Evolutionary conservation across 768 basidiomycete genomes (phyloP).

Genomic region (Hericium rajendrae): DNA sequence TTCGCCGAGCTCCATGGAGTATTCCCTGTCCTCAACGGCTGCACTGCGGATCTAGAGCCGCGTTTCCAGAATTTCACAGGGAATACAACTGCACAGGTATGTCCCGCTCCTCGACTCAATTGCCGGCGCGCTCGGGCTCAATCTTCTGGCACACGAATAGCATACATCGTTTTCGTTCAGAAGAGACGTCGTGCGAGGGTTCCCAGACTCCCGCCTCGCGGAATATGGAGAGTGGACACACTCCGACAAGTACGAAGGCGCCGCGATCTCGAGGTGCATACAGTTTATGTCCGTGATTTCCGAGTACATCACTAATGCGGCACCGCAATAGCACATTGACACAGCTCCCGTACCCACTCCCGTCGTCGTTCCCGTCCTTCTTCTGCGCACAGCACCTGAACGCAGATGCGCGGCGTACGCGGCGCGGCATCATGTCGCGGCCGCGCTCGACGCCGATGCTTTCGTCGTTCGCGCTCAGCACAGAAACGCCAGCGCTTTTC

Average conservation of each 20-base stretch:
- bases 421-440: constrained; percentile 3
- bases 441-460: constrained; percentile 5
- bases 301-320: not conserved
- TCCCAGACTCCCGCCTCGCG: constrained; percentile 28
- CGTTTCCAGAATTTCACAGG: constrained; percentile 33
- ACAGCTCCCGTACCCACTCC: constrained; percentile 46
- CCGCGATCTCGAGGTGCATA: constrained; percentile 30
- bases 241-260: constrained; percentile 17
- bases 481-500: constrained; percentile 32
- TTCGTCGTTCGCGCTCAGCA: constrained; percentile 31
- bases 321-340: constrained; percentile 27
- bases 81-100: not conserved
- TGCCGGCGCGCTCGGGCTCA: not conserved
- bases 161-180: constrained; percentile 25
- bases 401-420: constrained; percentile 4
- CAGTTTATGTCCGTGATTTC: not conserved
- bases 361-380: constrained; percentile 48
- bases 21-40: constrained; percentile 30
- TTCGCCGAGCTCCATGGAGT: constrained; percentile 50
- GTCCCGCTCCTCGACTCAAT: not conserved
- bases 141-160: constrained; percentile 1
- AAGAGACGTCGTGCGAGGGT: constrained; percentile 51
- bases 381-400: constrained; percentile 19
- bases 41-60: constrained; percentile 17
- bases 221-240: constrained; percentile 33